Base-by-base conservation (phyloP, 2,329 filamentous ascomycete species). In the Aspergillus sp. region DNA sequence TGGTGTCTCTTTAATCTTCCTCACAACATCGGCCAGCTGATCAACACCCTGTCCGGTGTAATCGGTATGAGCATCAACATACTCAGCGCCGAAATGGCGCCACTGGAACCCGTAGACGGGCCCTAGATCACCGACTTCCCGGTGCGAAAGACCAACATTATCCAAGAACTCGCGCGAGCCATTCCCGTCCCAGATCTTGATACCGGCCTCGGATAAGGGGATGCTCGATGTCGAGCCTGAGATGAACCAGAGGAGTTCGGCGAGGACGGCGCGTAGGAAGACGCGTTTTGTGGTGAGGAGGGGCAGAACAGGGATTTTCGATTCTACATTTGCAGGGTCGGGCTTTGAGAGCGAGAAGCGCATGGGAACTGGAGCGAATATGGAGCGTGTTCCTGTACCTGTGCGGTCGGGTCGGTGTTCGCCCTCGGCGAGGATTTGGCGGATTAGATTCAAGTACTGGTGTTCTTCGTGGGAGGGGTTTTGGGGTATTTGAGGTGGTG, bases 101-200 rank as follows among this genome's bases (percentile, higher is more conserved):
- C 95, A 99, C 77, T 99, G 95, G 78, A 99, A 99, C 2, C 95
- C 95, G 73, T 99, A 99, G 0, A 98, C 93, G 31, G 95, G 95
- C 0, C 95, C 95, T 0, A 99, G 82, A 70, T 99, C 95, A 63
- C 95, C 95, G 19, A 88, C 90, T 52, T 86, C 90, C 59, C 93
- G 90, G 71, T 96, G 87, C 0, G 82, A 80, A 6, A 98, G 84
- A 0, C 93, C 93, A 1, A 95, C 84, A 62, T 82, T 87, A 79
- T 99, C 93, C 39, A 99, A 89, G 74, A 90, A 98, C 69, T 87
- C 89, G 67, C 95, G 90, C 47, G 88, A 92, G 44, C 93, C 95
- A 72, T 99, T 99, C 68, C 93, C 93, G 73, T 99, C 95, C 95
- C 95, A 99, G 73, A 99, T 99, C 77, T 96, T 96, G 69, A 99